Base-by-base conservation (phyloP, 345 rosid species). In the Pugionium cornutum region DNA sequence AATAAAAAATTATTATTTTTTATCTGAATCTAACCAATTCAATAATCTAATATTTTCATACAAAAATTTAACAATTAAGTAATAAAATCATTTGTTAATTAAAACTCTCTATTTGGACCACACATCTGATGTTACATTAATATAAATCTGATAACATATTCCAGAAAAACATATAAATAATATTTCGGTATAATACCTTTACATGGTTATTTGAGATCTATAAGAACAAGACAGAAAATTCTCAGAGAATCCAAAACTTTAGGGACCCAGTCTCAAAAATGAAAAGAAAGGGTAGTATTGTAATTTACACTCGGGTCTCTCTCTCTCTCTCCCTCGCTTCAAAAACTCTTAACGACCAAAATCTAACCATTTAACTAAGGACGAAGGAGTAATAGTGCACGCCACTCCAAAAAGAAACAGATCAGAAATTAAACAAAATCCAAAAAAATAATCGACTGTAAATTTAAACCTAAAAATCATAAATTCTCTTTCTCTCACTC, bases 261-360 rank as follows among this genome's bases (percentile, higher is more conserved):
- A 50, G 76, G 76, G 66, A 26, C 58, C 70, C 70, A 54, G 6
- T 7, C 18, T 3, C 25, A n/a, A 61, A 46, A 25, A 7, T 0
- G 1, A 4, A 4, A 52, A 43, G 6, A 2, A 43, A 50, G 67
- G 76, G 51, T 52, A 66, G n/a, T 9, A 51, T 7, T 1, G 62
- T 59, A 58, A 26, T 67, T 60, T n/a, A 27, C 0, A 49, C 6
- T 47, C 42, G 40, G 18, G 18, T 18, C 18, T 18, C 18, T 18
- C 48, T 18, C 18, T 18, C 18, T 18, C 48, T 35, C 2, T 28
- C 31, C 25, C 69, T 66, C 75, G 66, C 66, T 66, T 73, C 75
- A 36, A 67, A 76, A 78, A 73, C 73, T 77, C 82, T 60, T 73
- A 73, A 76, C 85, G 66, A 69, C 82, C 28, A 53, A 68, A 50